Evolutionary conservation across 805 yeast species (phyloP), one percentile per base, ranked within the genome.

Genomic region (Metschnikowia chrysomelidarum): DNA sequence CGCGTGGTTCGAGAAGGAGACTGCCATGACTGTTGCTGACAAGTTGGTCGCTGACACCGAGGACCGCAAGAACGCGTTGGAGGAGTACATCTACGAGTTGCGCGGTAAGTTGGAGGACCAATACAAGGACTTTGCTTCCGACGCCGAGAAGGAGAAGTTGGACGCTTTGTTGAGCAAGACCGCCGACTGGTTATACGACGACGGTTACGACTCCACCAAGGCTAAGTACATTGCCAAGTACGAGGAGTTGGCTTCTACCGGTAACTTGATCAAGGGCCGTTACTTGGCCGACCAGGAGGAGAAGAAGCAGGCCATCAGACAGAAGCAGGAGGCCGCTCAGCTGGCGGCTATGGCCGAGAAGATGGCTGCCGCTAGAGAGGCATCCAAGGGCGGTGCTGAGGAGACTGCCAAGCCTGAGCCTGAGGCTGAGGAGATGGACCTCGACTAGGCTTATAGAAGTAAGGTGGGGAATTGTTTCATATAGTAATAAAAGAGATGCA

Each of bases 101-200:
- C 85, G 98, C 73, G 95, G 95, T 63, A 93, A 93, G 74, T 75
- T 93, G 58, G 98, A 89, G 42, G 98, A 88, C 38, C 81, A 80
- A 54, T 91, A 91, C 63, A 76, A 85, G 50, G 80, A 73, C 54
- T 93, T 89, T 61, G 96, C 97, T 40, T 75, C 84, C 50, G 94
- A 83, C 42, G 87, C 80, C 56, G 98, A 93, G 77, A 91, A 91
- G 78, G 71, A 69, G 47, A 84, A 76, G 59, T 75, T 93, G 57
- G 63, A 76, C 32, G 84, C 69, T 43, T 75, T 83, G 75, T 76
- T 93, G 60, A 62, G 74, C 57, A 82, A 80, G 64, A 80, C 98
- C 49, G 98, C 93, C 76, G 96, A 91, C 60, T 93, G 99, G 99
- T 79, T 93, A 57, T 93, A 93, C 68, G 95, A 85, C 45, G 98